A percentile compares a stretch with the other conserved stretches of the same genome.
phyloP scores from a whole-genome alignment of 2,329 filamentous ascomycete genomes.

The Colletotrichum paranaense region DNA sequence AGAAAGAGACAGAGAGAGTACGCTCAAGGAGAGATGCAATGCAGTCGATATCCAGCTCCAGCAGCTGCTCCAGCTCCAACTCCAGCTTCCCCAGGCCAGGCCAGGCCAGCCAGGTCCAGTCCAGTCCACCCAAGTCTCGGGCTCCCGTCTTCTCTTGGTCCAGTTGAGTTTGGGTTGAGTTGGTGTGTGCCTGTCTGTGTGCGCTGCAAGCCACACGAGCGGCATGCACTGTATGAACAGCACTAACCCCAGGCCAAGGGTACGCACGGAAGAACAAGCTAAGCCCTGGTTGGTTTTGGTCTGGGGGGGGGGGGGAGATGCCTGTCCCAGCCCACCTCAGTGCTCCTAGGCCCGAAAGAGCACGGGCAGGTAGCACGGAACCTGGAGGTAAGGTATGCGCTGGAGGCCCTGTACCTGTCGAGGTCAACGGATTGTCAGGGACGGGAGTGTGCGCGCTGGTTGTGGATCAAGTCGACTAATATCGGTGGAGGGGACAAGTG shows the following conservation, averaged over 20 bases:
- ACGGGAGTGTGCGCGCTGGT: slow-evolving; percentile 20
- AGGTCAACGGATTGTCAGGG: slow-evolving; percentile 24
- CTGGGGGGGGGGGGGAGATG: not conserved
- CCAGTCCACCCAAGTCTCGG: not conserved
- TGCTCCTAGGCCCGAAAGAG: not conserved
- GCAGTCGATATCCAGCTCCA: not conserved
- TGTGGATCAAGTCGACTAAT: slow-evolving; percentile 29
- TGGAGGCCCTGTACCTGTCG: not conserved
- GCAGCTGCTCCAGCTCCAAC: not conserved
- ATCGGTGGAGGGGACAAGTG: slow-evolving; percentile 22
- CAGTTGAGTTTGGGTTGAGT: not conserved
- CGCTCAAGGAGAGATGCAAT: not conserved
- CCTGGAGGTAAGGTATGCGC: not conserved
- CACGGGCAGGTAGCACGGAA: not conserved
- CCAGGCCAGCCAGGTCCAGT: not conserved
- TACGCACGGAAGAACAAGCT: not conserved
- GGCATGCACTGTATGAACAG: slow-evolving; percentile 27
- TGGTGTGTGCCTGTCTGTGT: slow-evolving; percentile 1
- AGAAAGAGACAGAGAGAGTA: not conserved
- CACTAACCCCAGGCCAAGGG: slow-evolving; percentile 8
- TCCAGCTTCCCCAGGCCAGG: not conserved
- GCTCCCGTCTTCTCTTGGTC: not conserved
- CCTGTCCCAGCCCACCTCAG: not conserved
- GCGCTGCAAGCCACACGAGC: slow-evolving; percentile 6
- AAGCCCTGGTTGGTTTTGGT: slow-evolving; percentile 15